Evolutionary conservation across 2,329 filamentous ascomycete species (phyloP), one percentile per base, ranked within the genome.

Genomic region (Fusarium beomiforme): DNA sequence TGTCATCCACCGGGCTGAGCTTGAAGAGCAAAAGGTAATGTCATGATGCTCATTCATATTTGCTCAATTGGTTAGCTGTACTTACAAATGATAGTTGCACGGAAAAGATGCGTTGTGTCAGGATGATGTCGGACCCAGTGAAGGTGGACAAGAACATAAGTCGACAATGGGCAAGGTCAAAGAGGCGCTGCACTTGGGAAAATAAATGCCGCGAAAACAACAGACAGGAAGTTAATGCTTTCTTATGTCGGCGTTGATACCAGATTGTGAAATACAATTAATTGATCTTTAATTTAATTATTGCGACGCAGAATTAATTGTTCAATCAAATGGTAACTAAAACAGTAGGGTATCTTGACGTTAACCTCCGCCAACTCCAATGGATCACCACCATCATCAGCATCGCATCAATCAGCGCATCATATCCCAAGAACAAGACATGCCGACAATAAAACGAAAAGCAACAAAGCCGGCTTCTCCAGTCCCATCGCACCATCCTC

Each of bases 1-100:
- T 21, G 73, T 81, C 46, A 81, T 81, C 21, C 78, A 81, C 51
- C 58, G 73, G 6, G 79, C 79, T 33, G 79, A 81, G 53, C n/a
- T 74, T 1, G 78, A 80, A 47, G 79, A 80, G 55, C 79, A 80
- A 53, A 74, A 71, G 57, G 78, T 77, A 1, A 36, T 16, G 5
- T 3, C 11, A 4, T 7, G 6, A 8, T 0, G 6, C 4, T 11
- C 26, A 29, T 29, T 29, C 10, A 29, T 10, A 7, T 5, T 8
- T 29, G 26, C 10, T 7, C 1, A 8, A 1, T 2, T 12, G 2
- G 16, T 6, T 8, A 3, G 17, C 8, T 8, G 1, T 7, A 39
- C 59, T 68, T 11, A 71, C 26, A 0, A 8, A 6, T 2, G 2
- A 12, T 26, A 77, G 76, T n/a, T 77, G 39, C 76, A 77, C 8